phyloP scores from a whole-genome alignment of 441 rosid species.

The Corymbia calophylla region DNA sequence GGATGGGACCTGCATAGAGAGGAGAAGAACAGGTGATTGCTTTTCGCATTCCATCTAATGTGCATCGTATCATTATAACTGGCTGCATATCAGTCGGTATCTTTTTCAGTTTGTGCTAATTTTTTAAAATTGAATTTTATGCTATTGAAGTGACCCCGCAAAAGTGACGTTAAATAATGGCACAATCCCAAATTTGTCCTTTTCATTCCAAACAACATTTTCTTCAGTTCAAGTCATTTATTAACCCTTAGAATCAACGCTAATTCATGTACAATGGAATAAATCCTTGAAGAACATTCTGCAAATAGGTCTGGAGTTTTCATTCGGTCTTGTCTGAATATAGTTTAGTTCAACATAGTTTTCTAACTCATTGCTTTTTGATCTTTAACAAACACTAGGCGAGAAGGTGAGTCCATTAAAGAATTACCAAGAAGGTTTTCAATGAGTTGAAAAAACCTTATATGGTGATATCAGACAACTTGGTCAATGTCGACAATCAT shows the following conservation, averaged over 20 bases:
- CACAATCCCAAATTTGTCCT: neutral
- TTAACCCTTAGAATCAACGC: neutral
- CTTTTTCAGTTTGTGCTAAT: neutral
- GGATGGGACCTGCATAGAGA: neutral
- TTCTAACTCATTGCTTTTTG: no score
- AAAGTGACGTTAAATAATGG: neutral
- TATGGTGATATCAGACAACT: fast-evolving
- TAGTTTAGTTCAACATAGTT: no score
- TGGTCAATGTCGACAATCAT: neutral
- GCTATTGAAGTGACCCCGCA: neutral
- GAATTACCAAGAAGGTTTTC: fast-evolving
- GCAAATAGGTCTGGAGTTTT: no score
- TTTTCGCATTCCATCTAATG: neutral
- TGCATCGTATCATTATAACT: neutral
- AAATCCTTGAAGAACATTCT: neutral
- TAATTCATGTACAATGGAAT: no score
- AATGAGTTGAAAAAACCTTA: neutral
- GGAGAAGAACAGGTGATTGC: neutral
- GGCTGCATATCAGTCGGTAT: neutral
- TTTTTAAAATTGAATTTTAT: neutral
- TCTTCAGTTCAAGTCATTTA: neutral
- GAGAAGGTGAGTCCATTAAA: neutral
- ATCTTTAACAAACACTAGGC: neutral
- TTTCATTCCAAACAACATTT: neutral
- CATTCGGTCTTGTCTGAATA: no score